Conservation (phyloP, 768 basidiomycete genomes). For the Boletus rubropictus region DNA sequence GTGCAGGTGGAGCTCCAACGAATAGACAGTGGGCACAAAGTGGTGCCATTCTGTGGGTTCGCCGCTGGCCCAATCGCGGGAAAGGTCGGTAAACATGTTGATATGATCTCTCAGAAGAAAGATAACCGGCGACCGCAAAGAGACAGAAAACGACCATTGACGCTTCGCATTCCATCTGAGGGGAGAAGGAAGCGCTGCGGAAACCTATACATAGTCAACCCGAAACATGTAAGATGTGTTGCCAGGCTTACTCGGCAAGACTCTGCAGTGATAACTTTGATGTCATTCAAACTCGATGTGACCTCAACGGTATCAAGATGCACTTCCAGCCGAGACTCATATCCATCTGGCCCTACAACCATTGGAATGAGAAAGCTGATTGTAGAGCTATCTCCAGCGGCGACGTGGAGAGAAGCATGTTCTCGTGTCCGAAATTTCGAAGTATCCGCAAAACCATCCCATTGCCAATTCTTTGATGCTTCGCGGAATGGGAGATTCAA, state of each 20-base stretch:
- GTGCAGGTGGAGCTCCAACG: slow-evolving; percentile 60
- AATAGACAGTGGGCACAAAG: slow-evolving; percentile 81
- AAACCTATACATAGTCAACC: slow-evolving; percentile 40
- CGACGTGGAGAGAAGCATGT: slow-evolving; percentile 66
- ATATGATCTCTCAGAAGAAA: slow-evolving; percentile 88
- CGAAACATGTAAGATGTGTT: slow-evolving; percentile 12
- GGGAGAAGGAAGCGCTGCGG: slow-evolving; percentile 72
- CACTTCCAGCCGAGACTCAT: slow-evolving; percentile 72
- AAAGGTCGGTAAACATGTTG: slow-evolving; percentile 91
- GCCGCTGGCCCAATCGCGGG: slow-evolving; percentile 85
- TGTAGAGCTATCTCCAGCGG: slow-evolving; percentile 75
- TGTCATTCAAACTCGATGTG: slow-evolving; percentile 85
- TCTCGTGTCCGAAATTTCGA: slow-evolving; percentile 55
- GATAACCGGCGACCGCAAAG: slow-evolving; percentile 64
- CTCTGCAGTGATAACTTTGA: slow-evolving; percentile 68
- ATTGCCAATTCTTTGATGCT: slow-evolving; percentile 94
- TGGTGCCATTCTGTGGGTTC: slow-evolving; percentile 73
- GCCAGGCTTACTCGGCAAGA: slow-evolving; percentile 57
- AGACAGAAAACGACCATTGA: slow-evolving; percentile 72
- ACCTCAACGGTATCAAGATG: slow-evolving; percentile 75
- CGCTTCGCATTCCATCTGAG: slow-evolving; percentile 77
- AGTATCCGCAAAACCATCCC: slow-evolving; percentile 58
- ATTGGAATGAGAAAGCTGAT: slow-evolving; percentile 83
- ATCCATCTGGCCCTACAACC: slow-evolving; percentile 67
- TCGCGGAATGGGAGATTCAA: slow-evolving; percentile 89